These are phyloP conservation scores for Populus hybrid DNA, from an alignment of 441 rosid genomes.

Conservation along the genomic window DNA sequence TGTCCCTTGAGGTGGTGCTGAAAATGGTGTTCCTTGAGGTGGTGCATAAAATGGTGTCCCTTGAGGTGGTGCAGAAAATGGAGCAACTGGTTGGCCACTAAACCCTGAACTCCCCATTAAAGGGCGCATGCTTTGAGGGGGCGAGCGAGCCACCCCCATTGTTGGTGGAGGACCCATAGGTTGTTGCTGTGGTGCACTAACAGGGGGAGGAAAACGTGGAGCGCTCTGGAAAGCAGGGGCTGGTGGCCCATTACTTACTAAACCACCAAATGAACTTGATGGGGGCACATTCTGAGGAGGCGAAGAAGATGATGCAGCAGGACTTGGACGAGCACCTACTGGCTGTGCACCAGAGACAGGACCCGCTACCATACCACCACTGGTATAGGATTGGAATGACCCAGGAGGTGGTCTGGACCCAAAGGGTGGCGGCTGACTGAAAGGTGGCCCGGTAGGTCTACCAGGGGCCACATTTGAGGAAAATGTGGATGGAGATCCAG, in stretches of 20 bases:
- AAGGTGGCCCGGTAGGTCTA: constrained; percentile 54
- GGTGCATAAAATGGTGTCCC: constrained; percentile 28
- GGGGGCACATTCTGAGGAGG: constrained; percentile 45
- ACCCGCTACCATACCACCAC: constrained; percentile 26
- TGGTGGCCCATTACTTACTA: constrained; percentile 67
- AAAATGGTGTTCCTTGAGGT: constrained; percentile 29
- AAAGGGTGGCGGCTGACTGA: constrained; percentile 47
- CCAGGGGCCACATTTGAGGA: constrained; percentile 50
- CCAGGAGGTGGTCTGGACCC: constrained; percentile 68
- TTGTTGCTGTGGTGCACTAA: constrained; percentile 41
- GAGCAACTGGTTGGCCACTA: constrained; percentile 35
- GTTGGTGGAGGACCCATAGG: constrained; percentile 54
- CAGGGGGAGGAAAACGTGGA: constrained; percentile 46
- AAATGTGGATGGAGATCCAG: constrained; percentile 42
- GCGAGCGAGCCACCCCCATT: constrained; percentile 35
- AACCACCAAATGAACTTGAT: constrained; percentile 39
- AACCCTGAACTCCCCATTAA: constrained; percentile 34
- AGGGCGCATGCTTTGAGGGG: constrained; percentile 47
- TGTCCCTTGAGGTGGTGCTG: constrained; percentile 40
- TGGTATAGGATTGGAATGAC: constrained; percentile 44
- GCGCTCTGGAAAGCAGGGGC: constrained; percentile 47
- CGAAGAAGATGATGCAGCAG: constrained; percentile 40
- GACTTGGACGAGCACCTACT: constrained; percentile 43
- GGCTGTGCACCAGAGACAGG: constrained; percentile 36
- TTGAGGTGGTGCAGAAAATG: constrained; percentile 27